Base-by-base conservation (phyloP, 2,329 filamentous ascomycete genomes). In the Ambrosiella cleistominuta region DNA sequence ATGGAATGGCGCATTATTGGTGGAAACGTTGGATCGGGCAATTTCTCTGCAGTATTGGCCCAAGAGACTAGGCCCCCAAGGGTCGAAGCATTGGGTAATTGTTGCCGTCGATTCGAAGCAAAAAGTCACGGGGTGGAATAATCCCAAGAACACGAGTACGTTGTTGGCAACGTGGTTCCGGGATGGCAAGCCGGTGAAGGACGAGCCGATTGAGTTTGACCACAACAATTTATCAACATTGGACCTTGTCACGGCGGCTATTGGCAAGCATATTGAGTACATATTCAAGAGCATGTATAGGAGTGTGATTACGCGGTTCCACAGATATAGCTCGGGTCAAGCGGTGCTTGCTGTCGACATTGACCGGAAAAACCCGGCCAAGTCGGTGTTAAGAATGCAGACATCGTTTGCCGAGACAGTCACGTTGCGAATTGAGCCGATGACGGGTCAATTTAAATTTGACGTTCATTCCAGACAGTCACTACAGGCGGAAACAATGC, bases 21-120 rank as follows among this genome's bases (percentile, higher is more conserved):
- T 95, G 13, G 88, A 96, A 66, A 76, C 83, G 36, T 75, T 95
- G 42, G 86, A 93, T 67, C 80, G 93, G 61, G 85, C 85, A 36
- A 73, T 98, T 60, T 81, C 89, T 8, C 79, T 98, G 39, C 90
- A 96, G 66, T 98, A 98, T 70, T 98, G 93, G 93, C 75, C 79
- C 13, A 77, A 79, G 55, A 80, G 82, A 11, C 62, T 65, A 17
- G 63, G 65, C 3, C 66, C 70, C 37, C 72, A 72, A 45, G 80
- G 80, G 0, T 75, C 79, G 13, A 95, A 94, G 72, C 95, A 83
- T 67, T 98, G 93, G 91, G 75, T 98, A 53, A 83, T 97, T 63
- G 75, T 98, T 55, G 90, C 89, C 8, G 79, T 95, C 40, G 77
- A 82, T 60, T 89, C 83, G 66, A 83, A 83, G 38, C 74, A 72